These are phyloP conservation scores for Boletus huronensis DNA, from an alignment of 768 basidiomycete species.

Conservation along the genomic window DNA sequence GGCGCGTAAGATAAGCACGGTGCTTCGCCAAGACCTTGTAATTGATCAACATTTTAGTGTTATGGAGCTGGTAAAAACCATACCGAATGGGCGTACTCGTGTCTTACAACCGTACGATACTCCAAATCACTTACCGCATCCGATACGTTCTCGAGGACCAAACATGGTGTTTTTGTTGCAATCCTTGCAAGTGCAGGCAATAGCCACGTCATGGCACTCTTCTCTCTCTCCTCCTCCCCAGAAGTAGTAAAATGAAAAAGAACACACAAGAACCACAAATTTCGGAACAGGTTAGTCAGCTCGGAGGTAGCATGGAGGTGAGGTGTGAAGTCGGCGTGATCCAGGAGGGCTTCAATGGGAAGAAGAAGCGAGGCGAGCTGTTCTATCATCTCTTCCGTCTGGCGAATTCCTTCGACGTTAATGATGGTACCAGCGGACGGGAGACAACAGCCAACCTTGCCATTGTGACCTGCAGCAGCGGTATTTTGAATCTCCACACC, in stretches of 20 bases:
- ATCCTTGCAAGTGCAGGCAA: slow-evolving; percentile 73
- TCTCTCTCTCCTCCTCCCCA: slow-evolving; percentile 42
- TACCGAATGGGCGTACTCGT: slow-evolving; percentile 78
- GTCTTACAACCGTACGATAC: slow-evolving; percentile 86
- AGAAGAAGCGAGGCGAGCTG: slow-evolving; percentile 85
- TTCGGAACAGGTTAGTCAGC: slow-evolving; percentile 77
- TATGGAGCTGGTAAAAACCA: slow-evolving; percentile 18
- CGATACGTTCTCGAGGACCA: slow-evolving; percentile 77
- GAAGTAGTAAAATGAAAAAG: slow-evolving; percentile 73
- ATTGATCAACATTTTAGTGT: background rate
- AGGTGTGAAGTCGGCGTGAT: slow-evolving; percentile 65
- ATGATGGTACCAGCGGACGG: background rate
- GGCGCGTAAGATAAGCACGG: slow-evolving; percentile 56
- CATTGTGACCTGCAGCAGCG: slow-evolving; percentile 59
- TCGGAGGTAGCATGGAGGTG: slow-evolving; percentile 52
- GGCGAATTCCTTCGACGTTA: slow-evolving; percentile 1
- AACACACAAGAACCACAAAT: slow-evolving; percentile 91
- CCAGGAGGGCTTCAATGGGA: slow-evolving; percentile 84
- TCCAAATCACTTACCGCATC: slow-evolving; percentile 88
- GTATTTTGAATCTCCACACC: slow-evolving; percentile 86
- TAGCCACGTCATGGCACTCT: slow-evolving; percentile 74
- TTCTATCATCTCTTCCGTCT: slow-evolving; percentile 82
- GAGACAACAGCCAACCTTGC: slow-evolving; percentile 49
- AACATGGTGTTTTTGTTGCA: slow-evolving; percentile 79
- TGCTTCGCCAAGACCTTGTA: slow-evolving; percentile 68